These are phyloP conservation scores for Paecilomyces formosus DNA, from an alignment of 2,329 filamentous ascomycete genomes.

Conservation along the genomic window DNA sequence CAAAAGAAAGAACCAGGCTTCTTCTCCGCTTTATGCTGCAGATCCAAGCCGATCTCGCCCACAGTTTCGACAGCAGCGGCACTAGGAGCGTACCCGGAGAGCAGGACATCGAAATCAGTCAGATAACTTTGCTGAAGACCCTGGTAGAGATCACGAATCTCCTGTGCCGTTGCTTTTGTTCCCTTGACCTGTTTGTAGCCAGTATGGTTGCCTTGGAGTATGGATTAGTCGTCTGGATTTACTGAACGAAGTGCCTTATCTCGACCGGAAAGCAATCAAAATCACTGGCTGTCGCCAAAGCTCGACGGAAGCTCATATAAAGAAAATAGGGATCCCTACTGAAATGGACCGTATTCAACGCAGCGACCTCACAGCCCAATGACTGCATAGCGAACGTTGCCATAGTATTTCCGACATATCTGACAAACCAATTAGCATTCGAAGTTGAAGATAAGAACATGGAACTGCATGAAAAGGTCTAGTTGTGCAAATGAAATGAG, in stretches of 20 bases:
- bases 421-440: conserved; percentile 26
- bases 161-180: conserved; percentile 68
- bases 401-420: conserved; percentile 97
- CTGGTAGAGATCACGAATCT: conserved; percentile 76
- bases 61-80: conserved; percentile 78
- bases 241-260: conserved; percentile 3
- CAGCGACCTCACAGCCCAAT: conserved; percentile 85
- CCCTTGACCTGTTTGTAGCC: conserved; percentile 87
- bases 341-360: conserved; percentile 94
- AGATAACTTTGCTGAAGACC: conserved; percentile 78
- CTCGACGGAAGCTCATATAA: background rate
- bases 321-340: conserved; percentile 52
- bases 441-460: background rate
- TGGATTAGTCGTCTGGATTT: background rate
- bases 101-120: conserved; percentile 85
- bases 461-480: background rate
- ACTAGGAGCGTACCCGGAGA: conserved; percentile 90
- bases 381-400: conserved; percentile 91
- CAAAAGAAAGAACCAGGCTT: conserved; percentile 81
- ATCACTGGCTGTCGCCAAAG: background rate
- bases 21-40: conserved; percentile 57
- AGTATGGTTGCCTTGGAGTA: conserved; percentile 74
- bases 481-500: background rate
- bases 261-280: background rate
- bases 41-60: conserved; percentile 72